Evolutionary conservation across 129 eudicot species (phyloP).

Genomic region (Scalesia atractyloides): DNA sequence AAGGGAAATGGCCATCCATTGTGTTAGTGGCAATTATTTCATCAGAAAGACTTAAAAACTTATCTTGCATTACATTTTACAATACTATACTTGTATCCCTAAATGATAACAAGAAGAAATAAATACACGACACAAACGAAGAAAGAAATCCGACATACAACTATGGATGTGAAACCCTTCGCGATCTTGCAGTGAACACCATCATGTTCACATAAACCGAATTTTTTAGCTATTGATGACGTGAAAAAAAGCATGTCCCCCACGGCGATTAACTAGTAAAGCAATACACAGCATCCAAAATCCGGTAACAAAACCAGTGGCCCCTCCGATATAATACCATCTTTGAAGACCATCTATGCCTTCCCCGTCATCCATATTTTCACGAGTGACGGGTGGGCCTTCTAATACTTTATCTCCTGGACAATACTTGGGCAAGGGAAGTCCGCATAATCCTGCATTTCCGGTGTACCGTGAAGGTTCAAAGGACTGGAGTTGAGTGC

Average conservation of each 20-base stretch:
- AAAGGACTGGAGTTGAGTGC: no score
- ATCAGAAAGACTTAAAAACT: no score
- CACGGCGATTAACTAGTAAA: constrained; percentile 3
- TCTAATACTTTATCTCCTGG: no score
- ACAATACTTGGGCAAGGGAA: no score
- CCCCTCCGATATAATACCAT: constrained; percentile 18
- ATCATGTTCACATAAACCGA: constrained; percentile 7
- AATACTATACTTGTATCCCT: not conserved
- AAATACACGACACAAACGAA: not conserved
- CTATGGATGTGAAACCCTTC: constrained; percentile 1
- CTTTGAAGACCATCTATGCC: no score
- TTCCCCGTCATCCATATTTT: not conserved
- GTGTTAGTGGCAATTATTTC: no score
- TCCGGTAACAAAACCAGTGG: constrained; percentile 3
- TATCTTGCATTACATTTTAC: no score
- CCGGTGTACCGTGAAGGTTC: no score
- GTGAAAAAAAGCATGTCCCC: constrained; percentile 1
- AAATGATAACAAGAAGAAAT: not conserved
- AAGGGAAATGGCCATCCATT: not conserved
- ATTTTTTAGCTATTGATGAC: not conserved
- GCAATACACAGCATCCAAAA: not conserved
- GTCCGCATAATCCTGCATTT: no score
- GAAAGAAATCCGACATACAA: not conserved
- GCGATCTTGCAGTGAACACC: not conserved
- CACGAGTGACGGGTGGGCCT: no score